A percentile compares a stretch with the other conserved stretches of the same genome.
Conservation (phyloP, 2,329 filamentous ascomycete genomes). For the Alternaria rosae region DNA sequence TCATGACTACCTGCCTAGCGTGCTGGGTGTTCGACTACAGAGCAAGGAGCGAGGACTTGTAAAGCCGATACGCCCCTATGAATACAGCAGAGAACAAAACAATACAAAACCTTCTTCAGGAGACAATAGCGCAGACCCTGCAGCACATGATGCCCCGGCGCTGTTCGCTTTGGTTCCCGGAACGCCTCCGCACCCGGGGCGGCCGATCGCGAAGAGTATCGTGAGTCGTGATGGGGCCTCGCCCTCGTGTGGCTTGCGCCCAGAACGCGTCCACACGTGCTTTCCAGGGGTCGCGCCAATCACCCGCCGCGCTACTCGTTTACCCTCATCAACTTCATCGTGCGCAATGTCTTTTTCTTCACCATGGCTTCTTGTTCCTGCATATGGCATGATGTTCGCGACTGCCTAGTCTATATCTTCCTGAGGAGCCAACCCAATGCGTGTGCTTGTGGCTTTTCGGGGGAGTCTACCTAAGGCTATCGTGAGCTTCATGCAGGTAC, state of each 20-base stretch:
- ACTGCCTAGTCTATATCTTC: not conserved
- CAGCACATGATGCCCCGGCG: too few relatives aligned
- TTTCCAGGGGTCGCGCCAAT: not conserved
- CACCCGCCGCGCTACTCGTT: not conserved
- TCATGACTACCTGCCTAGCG: not conserved
- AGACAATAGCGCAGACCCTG: not conserved
- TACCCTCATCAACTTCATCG: not conserved
- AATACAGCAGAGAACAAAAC: not conserved
- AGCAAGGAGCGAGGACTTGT: not conserved
- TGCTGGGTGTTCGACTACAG: not conserved
- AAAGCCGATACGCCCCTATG: too few relatives aligned
- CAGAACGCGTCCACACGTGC: not conserved
- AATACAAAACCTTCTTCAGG: not conserved
- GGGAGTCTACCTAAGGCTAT: not conserved
- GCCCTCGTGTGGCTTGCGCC: not conserved
- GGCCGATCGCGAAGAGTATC: not conserved
- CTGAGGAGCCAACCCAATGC: too few relatives aligned
- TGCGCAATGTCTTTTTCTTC: not conserved
- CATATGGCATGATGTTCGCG: not conserved
- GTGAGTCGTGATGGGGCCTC: not conserved
- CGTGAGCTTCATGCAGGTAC: not conserved
- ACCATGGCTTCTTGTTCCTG: rapidly evolving
- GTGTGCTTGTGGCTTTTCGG: not conserved
- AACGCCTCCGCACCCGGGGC: not conserved
- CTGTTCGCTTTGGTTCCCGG: not conserved